Base-by-base conservation (phyloP, 208 protist genomes). In the Wallacemonas rigidus region DNA sequence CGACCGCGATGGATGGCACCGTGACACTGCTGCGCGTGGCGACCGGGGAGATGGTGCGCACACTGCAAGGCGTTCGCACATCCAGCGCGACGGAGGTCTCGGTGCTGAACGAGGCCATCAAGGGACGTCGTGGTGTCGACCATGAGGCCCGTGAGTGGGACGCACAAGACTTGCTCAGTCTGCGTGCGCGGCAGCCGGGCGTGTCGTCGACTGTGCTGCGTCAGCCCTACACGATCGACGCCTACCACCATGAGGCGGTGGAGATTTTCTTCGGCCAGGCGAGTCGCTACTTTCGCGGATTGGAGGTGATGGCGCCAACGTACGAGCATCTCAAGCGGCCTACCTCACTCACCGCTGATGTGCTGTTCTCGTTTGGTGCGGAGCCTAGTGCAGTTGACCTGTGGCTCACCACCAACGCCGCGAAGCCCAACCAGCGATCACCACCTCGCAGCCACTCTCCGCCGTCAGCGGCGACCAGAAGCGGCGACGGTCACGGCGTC, bases 261-360 rank as follows among this genome's bases (percentile, higher is more conserved):
- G 89, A 95, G 41, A 92, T 93, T 7, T 91, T 92, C 69, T 84
- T 93, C 67, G 85, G 90, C 7, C 73, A 87, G 47, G 85, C 85
- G 7, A 94, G 84, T 50, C 77, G 77, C 40, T 95, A 93, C 74
- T 97, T 97, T 65, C 82, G 86, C 43, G 89, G 88, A 9, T 77
- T 95, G 38, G 81, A 81, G 55, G 80, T 92, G 7, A 69, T 95
- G 7, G 84, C 92, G 3, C 89, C 90, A 14, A 93, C 92, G 12
- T 97, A 90, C 72, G 84, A 89, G 61, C 88, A 97, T 74, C 77
- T 97, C 26, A 78, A 88, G 36, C 76, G 72, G 48, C 81, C 83
- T 39, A 80, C 79, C 38, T 43, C 67, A 5, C 76, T 75, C 15
- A 67, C 80, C 17, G 71, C 83, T 9, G 92, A 97, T 70, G 64